Conservation (phyloP, 1,139 yeast species). For the Scheffersomyces titani region DNA sequence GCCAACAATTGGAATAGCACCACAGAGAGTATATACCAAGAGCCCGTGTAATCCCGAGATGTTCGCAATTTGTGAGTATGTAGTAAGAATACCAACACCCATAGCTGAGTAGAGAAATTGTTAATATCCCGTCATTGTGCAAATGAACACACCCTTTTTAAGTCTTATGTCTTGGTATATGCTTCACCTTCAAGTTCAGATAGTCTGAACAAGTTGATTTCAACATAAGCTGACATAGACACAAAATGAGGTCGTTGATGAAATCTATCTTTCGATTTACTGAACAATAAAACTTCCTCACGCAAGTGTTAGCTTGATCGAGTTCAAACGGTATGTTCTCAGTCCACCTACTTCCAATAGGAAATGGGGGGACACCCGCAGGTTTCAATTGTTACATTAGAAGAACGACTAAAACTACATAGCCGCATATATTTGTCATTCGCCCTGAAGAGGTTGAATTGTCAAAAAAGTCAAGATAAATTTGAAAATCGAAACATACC, state of each 20-base stretch:
- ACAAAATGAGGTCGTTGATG: neutral
- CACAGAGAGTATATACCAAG: constrained; percentile 76
- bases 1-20: constrained; percentile 79
- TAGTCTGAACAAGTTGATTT: neutral
- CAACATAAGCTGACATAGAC: neutral
- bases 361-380: constrained; percentile 53
- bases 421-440: neutral
- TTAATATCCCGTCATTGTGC: constrained; percentile 10
- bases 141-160: neutral
- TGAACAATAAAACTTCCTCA: constrained; percentile 55
- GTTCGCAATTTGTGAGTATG: constrained; percentile 86
- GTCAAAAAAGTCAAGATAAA: constrained; percentile 4
- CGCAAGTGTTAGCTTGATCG: constrained; percentile 91
- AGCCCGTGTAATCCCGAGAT: constrained; percentile 86
- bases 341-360: constrained; percentile 37
- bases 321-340: constrained; percentile 80
- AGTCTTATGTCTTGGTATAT: neutral
- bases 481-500: constrained; percentile 53
- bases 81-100: constrained; percentile 88
- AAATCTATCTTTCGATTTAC: constrained; percentile 2
- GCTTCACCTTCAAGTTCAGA: neutral
- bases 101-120: constrained; percentile 50
- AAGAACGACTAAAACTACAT: neutral
- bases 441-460: constrained; percentile 1
- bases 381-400: constrained; percentile 11